A percentile compares a stretch with the other conserved stretches of the same genome.
Conservation (phyloP, 2,329 filamentous ascomycete species). For the Penicillium rolfsii region DNA sequence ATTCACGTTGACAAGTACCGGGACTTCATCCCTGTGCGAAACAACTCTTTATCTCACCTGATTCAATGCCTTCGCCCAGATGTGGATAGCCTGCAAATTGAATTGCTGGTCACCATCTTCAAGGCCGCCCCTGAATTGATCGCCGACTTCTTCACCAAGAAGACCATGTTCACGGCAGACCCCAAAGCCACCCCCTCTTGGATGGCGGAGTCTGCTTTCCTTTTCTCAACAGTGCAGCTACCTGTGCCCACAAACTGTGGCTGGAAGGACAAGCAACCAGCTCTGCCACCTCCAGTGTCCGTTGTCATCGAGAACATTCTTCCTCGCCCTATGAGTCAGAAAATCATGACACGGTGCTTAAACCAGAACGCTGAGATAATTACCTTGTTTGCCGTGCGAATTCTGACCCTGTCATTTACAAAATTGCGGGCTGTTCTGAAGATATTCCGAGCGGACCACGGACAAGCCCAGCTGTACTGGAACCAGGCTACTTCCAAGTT, state of each 20-base stretch:
- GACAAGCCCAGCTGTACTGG: slow-evolving; percentile 62
- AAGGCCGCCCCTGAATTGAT: slow-evolving; percentile 80
- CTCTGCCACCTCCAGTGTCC: slow-evolving; percentile 74
- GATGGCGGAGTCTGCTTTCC: slow-evolving; percentile 88
- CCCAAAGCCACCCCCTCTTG: slow-evolving; percentile 91
- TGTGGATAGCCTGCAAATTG: slow-evolving; percentile 76
- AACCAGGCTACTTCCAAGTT: slow-evolving; percentile 68
- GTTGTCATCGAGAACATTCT: slow-evolving; percentile 84
- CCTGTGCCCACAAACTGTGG: slow-evolving; percentile 75
- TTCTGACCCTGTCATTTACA: slow-evolving; percentile 75
- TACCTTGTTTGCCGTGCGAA: slow-evolving; percentile 79
- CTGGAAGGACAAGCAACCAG: slow-evolving; percentile 62
- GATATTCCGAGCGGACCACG: slow-evolving; percentile 59
- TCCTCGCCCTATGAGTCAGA: slow-evolving; percentile 78
- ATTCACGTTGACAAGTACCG: slow-evolving; percentile 70
- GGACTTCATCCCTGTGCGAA: slow-evolving; percentile 72
- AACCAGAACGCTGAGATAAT: slow-evolving; percentile 77
- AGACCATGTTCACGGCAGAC: slow-evolving; percentile 80
- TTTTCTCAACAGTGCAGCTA: slow-evolving; percentile 79
- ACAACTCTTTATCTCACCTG: slow-evolving; percentile 77
- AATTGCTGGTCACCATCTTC: slow-evolving; percentile 81
- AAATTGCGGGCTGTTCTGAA: slow-evolving; percentile 71
- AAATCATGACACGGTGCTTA: slow-evolving; percentile 76
- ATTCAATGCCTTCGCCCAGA: slow-evolving; percentile 79
- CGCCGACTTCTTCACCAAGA: slow-evolving; percentile 81